phyloP scores from a whole-genome alignment of 2,329 filamentous ascomycete species.

The Cadophora malorum region DNA sequence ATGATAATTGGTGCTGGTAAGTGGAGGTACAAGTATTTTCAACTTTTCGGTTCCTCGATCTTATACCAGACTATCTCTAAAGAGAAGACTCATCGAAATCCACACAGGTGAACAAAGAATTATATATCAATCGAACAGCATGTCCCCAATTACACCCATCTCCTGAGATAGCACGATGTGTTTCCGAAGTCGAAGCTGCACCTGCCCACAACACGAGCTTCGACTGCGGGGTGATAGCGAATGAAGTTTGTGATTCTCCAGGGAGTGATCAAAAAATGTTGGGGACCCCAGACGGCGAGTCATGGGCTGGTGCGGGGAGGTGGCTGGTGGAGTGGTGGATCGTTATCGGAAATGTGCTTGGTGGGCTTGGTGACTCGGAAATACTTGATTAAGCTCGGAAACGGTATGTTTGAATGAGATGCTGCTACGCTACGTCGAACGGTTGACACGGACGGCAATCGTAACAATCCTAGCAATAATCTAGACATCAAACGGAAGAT shows the following conservation, averaged over 20 bases:
- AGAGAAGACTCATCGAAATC: not conserved
- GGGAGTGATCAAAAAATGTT: not conserved
- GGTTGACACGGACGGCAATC: not conserved
- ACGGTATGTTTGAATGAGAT: too few relatives aligned
- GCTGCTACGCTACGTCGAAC: not conserved
- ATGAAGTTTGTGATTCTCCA: not conserved
- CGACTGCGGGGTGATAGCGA: not conserved
- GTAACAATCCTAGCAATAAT: not conserved
- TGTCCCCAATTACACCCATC: not conserved
- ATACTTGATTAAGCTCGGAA: not conserved
- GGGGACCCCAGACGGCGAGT: slow-evolving; percentile 6
- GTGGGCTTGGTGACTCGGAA: not conserved
- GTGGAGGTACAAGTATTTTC: not conserved
- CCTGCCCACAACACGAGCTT: not conserved
- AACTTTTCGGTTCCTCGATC: not conserved
- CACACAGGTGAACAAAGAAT: not conserved
- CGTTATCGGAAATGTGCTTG: not conserved
- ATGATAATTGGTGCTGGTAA: not conserved
- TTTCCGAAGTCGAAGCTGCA: slow-evolving; percentile 5
- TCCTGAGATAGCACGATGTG: not conserved
- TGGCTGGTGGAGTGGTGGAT: not conserved
- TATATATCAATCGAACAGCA: not conserved
- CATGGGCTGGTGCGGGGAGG: not conserved
- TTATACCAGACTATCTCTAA: not conserved
- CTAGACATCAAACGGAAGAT: too few relatives aligned